Conservation (phyloP, 2,329 filamentous ascomycete genomes). For the Neonectria sp. region DNA sequence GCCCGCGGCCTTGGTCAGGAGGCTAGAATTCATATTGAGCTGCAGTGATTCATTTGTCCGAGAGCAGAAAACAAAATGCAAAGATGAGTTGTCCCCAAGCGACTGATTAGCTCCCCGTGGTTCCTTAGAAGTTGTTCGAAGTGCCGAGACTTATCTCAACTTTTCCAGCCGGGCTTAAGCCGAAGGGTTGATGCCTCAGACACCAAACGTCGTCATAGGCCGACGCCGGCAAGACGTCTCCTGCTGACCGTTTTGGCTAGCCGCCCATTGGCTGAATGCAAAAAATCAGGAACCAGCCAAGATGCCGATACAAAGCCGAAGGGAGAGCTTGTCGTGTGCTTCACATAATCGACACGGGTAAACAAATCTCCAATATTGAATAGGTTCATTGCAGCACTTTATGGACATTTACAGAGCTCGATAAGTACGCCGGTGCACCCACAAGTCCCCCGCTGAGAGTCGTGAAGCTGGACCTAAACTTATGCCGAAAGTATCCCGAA, state of each 20-base stretch:
- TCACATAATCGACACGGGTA: background rate
- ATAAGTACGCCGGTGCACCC: background rate
- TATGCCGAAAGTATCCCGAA: slow-evolving; percentile 48
- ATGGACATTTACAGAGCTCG: background rate
- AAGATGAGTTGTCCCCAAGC: slow-evolving; percentile 33
- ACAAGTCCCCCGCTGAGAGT: background rate
- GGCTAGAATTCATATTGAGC: slow-evolving; percentile 63
- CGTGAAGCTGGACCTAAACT: background rate
- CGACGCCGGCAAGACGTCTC: slow-evolving; percentile 36
- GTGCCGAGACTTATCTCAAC: slow-evolving; percentile 49
- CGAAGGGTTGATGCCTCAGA: slow-evolving; percentile 46
- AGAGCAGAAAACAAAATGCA: slow-evolving; percentile 27
- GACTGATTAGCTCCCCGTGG: slow-evolving; percentile 27
- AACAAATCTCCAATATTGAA: background rate
- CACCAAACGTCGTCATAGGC: slow-evolving; percentile 51
- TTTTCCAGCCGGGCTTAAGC: slow-evolving; percentile 50
- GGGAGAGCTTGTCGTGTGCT: background rate
- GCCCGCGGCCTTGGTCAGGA: slow-evolving; percentile 62
- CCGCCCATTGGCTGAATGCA: slow-evolving; percentile 35
- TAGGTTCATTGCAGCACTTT: background rate
- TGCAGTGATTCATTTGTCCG: slow-evolving; percentile 49
- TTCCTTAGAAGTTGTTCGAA: slow-evolving; percentile 44
- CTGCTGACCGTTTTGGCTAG: slow-evolving; percentile 23
- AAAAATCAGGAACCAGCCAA: slow-evolving; percentile 23
- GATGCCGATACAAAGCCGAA: slow-evolving; percentile 39